Evolutionary conservation across 1,284 basidiomycete genomes (phyloP), one percentile per base, ranked within the genome.

Genomic region (Psilocybe mexicana): DNA sequence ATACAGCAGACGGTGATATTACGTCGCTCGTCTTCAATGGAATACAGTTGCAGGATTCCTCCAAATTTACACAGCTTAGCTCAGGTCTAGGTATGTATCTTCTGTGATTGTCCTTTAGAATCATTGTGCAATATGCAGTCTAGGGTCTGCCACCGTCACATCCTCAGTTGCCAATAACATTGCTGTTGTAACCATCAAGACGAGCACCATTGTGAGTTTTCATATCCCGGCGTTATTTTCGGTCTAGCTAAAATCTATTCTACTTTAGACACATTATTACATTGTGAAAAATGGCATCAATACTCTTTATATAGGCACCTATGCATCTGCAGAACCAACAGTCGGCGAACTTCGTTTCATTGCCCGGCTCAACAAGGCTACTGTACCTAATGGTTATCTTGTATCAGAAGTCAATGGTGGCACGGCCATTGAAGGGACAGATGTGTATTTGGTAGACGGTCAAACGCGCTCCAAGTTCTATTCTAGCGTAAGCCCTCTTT

Each of bases 401-500:
- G 60, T 57, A 26, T 61, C 56, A 35, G 60, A 61, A 44, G 53
- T 61, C 44, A 61, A 58, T 28, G 60, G 60, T 5, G 75, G 74
- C 3, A 70, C 72, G 25, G 74, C 73, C 11, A 76, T 81, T 44
- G 79, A 80, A 66, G 79, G 79, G 7, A 71, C 72, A 1, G 79
- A 82, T 61, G 79, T 81, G 11, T 80, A 71, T 67, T 44, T 69
- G 18, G 58, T 79, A 43, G 73, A 77, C 56, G 78, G 79, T 2
- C 74, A 80, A 63, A 81, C 79, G 1, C 73, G 78, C 11, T 79
- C 77, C 43, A 80, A 81, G 64, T 81, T 79, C 67, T 79, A 75
- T 63, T 79, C 78, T 11, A 78, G 76, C 54, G 76, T 79, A 61
- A 61, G 72, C 58, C 3, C 8, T 36, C 18, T 28, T 25, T 3